Conservation (phyloP, 2,329 filamentous ascomycete species). For the Blastomyces emzantsi region DNA sequence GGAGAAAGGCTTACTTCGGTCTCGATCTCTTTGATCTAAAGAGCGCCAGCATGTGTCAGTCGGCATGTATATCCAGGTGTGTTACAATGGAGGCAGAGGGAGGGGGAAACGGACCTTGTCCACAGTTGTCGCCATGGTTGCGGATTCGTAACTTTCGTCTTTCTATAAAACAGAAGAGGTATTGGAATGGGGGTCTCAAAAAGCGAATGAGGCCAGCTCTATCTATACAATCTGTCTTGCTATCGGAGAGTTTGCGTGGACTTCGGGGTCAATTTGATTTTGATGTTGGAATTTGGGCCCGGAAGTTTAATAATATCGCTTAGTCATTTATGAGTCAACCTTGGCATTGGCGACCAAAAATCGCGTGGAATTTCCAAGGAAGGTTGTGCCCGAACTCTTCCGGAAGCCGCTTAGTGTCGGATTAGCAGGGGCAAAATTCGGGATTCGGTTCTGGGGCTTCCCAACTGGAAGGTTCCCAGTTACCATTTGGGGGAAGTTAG, state of each 20-base stretch:
- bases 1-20: slow-evolving; percentile 58
- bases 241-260: neutral
- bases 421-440: neutral
- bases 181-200: neutral
- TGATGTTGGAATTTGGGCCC: neutral
- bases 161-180: neutral
- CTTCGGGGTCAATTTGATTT: neutral
- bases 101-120: slow-evolving; percentile 62
- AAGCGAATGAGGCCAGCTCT: slow-evolving; percentile 2
- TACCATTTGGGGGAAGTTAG: neutral
- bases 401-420: neutral
- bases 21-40: slow-evolving; percentile 92
- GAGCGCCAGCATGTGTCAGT: slow-evolving; percentile 26
- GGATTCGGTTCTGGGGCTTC: neutral
- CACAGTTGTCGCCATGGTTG: slow-evolving; percentile 82
- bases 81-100: neutral
- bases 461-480: too few relatives aligned
- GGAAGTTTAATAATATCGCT: neutral
- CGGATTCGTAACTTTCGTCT: slow-evolving; percentile 1
- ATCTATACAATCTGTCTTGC: neutral
- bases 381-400: neutral
- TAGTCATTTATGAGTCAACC: neutral
- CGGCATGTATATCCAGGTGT: slow-evolving; percentile 8
- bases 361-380: neutral
- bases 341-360: neutral